Evolutionary conservation across 441 rosid species (phyloP).

Genomic region (Populus tomentosa): DNA sequence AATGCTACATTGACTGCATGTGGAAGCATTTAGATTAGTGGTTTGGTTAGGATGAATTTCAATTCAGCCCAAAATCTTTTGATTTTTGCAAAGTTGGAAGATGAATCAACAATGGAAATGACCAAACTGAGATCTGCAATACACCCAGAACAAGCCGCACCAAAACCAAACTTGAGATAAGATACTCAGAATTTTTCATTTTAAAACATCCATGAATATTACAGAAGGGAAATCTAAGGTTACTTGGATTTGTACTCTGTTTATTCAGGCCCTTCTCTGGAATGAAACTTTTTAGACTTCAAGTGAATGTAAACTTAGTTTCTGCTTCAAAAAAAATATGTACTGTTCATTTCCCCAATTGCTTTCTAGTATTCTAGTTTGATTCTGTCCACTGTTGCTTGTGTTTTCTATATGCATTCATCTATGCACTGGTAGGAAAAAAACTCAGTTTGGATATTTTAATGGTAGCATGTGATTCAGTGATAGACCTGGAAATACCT

Average conservation of each 20-base stretch:
- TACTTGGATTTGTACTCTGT: background rate
- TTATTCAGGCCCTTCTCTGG: background rate
- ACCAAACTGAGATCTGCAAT: background rate
- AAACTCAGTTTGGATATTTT: background rate
- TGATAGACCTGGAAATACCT: background rate
- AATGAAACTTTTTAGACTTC: background rate
- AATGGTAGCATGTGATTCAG: background rate
- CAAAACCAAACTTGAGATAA: background rate
- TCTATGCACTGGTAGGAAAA: too few relatives aligned
- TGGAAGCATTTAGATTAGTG: background rate
- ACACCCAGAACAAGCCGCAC: background rate
- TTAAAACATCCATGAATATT: background rate
- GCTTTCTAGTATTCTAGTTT: background rate
- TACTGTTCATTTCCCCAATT: background rate
- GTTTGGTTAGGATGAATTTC: background rate
- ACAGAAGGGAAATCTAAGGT: background rate
- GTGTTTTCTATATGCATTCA: too few relatives aligned
- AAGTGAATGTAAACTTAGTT: background rate
- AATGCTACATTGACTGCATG: background rate
- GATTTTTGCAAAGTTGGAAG: too few relatives aligned
- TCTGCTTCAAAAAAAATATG: background rate
- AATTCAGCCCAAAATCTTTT: too few relatives aligned
- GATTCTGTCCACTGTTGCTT: background rate
- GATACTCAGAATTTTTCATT: background rate
- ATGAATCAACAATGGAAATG: background rate